phyloP scores from a whole-genome alignment of 306 rosid genomes.

The Rubus parviflorus region DNA sequence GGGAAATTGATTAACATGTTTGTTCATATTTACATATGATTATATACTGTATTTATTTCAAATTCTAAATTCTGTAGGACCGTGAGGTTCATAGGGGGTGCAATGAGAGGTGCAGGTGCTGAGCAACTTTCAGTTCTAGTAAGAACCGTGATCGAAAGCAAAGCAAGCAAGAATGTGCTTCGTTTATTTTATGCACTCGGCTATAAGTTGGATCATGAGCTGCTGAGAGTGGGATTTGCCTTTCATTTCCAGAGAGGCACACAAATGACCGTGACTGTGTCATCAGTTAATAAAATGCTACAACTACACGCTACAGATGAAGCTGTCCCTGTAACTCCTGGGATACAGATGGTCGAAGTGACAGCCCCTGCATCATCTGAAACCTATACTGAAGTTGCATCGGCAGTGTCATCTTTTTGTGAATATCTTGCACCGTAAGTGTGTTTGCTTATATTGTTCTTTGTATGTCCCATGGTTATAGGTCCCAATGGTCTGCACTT shows the following conservation, averaged over 20 bases:
- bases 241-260: slow-evolving; percentile 74
- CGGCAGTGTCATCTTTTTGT: slow-evolving; percentile 77
- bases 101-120: slow-evolving; percentile 98
- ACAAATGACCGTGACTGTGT: slow-evolving; percentile 70
- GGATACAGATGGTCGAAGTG: slow-evolving; percentile 94
- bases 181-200: slow-evolving; percentile 80
- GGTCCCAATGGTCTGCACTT: neutral
- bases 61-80: slow-evolving; percentile 49
- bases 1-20: neutral
- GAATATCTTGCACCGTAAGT: slow-evolving; percentile 99
- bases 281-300: slow-evolving; percentile 85
- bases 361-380: slow-evolving; percentile 90
- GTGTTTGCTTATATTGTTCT: slow-evolving; percentile 7
- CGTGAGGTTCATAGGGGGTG: slow-evolving; percentile 82
- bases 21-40: neutral
- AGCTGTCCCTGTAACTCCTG: slow-evolving; percentile 86
- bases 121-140: slow-evolving; percentile 90
- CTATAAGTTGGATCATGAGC: slow-evolving; percentile 90
- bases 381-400: slow-evolving; percentile 67
- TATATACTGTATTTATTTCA: neutral
- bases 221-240: slow-evolving; percentile 76
- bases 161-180: slow-evolving; percentile 81
- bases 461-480: neutral
- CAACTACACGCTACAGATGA: slow-evolving; percentile 88
- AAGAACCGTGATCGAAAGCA: slow-evolving; percentile 86